Conservation (phyloP, 2,329 filamentous ascomycete species). For the Raffaelea arxii region DNA sequence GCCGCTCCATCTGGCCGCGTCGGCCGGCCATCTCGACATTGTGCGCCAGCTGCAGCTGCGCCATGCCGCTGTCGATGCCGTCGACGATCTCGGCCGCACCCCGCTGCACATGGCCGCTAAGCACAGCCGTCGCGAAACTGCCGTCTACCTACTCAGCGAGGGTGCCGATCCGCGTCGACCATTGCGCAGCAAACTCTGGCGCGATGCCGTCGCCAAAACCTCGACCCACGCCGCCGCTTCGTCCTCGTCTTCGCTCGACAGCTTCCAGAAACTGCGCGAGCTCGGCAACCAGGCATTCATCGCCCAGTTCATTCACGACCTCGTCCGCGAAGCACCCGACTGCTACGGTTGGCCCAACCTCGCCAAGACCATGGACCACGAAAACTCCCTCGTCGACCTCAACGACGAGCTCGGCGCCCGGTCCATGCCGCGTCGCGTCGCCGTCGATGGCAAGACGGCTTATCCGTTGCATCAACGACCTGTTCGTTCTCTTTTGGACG, state of each 20-base stretch:
- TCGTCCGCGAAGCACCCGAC: background rate
- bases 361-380: too few species aligned
- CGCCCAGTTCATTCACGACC: background rate
- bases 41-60: constrained; percentile 7
- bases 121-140: constrained; percentile 2
- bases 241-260: too few species aligned
- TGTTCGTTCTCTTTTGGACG: too few species aligned
- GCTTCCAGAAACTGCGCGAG: background rate
- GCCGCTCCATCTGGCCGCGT: constrained; percentile 14
- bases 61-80: constrained; percentile 9
- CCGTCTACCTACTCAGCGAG: background rate
- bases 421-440: too few species aligned
- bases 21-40: constrained; percentile 3
- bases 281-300: constrained; percentile 2
- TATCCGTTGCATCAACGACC: too few species aligned
- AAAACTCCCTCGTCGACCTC: too few species aligned
- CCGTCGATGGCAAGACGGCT: too few species aligned
- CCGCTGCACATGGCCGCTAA: constrained; percentile 9
- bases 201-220: too few species aligned
- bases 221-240: too few species aligned
- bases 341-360: background rate
- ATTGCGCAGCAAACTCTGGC: too few species aligned
- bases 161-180: too few species aligned
- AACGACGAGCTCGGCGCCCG: too few species aligned
- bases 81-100: constrained; percentile 8